A percentile compares a stretch with the other conserved stretches of the same genome.
Conservation (phyloP, 2,329 filamentous ascomycete genomes). For the Trichophyton simii region DNA sequence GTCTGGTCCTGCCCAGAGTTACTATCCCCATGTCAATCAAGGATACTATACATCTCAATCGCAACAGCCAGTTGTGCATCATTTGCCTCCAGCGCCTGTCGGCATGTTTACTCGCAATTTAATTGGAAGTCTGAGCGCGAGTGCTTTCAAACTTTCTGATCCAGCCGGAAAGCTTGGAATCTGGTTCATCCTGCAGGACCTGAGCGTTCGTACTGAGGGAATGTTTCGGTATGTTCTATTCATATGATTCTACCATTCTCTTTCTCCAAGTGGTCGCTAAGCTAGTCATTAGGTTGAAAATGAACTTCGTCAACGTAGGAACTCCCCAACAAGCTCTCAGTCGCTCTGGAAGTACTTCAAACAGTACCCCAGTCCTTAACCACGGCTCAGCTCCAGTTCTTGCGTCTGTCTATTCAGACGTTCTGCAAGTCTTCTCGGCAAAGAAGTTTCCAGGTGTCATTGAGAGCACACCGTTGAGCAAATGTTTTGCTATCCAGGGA, state of each 20-base stretch:
- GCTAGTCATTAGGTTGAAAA: slow-evolving; percentile 41
- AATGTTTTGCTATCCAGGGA: slow-evolving; percentile 82
- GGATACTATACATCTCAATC: slow-evolving; percentile 4
- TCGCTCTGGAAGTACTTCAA: slow-evolving; percentile 17
- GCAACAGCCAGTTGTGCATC: slow-evolving; percentile 11
- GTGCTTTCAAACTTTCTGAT: slow-evolving; percentile 73
- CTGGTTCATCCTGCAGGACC: slow-evolving; percentile 93
- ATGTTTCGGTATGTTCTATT: slow-evolving; percentile 56
- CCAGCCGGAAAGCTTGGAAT: slow-evolving; percentile 70
- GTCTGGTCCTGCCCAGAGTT: slow-evolving; percentile 13
- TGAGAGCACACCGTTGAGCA: slow-evolving; percentile 81
- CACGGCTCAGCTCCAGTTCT: slow-evolving; percentile 67
- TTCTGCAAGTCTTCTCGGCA: slow-evolving; percentile 87
- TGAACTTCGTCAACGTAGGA: slow-evolving; percentile 77
- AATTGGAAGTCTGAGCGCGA: slow-evolving; percentile 81
- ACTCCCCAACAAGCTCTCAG: slow-evolving; percentile 21
- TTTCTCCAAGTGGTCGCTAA: not conserved
- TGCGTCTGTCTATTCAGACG: slow-evolving; percentile 72
- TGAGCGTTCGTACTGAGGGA: slow-evolving; percentile 88
- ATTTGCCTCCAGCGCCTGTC: slow-evolving; percentile 39
- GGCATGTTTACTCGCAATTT: slow-evolving; percentile 93
- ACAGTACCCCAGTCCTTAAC: slow-evolving; percentile 45
- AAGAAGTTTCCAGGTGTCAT: slow-evolving; percentile 98
- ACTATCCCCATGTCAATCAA: slow-evolving; percentile 8
- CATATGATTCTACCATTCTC: not conserved